Evolutionary conservation across 1,284 basidiomycete species (phyloP).

Genomic region (Naganishia cerealis): DNA sequence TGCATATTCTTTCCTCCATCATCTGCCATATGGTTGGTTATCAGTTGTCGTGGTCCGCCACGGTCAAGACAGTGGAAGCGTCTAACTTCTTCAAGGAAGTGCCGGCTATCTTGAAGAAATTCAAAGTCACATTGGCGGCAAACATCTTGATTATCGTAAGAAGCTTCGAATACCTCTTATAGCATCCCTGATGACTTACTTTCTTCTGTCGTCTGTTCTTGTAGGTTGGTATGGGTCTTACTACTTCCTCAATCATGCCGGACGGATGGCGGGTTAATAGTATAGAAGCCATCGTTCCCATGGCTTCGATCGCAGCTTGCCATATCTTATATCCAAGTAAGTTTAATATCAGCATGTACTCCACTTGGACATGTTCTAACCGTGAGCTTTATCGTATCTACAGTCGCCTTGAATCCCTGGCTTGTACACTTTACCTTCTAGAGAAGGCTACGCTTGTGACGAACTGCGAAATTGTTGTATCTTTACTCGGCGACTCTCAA

Average conservation of each 20-base stretch:
- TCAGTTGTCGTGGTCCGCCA: conserved; percentile 73
- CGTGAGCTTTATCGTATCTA: too few relatives aligned
- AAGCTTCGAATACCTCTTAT: neutral
- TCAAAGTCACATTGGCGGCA: conserved; percentile 65
- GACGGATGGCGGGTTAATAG: conserved; percentile 39
- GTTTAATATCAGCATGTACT: neutral
- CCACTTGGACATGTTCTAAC: too few relatives aligned
- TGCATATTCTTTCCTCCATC: conserved; percentile 70
- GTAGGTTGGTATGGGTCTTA: conserved; percentile 40
- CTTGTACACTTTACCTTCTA: conserved; percentile 57
- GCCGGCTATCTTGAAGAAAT: conserved; percentile 72
- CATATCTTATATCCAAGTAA: conserved; percentile 41
- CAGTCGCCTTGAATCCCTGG: conserved; percentile 25
- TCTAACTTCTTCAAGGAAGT: conserved; percentile 86
- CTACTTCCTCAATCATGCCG: conserved; percentile 38
- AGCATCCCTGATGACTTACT: neutral
- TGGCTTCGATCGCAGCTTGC: conserved; percentile 39
- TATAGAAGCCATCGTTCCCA: conserved; percentile 42
- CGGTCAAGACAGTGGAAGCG: conserved; percentile 63
- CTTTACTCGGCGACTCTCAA: neutral
- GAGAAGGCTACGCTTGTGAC: conserved; percentile 31
- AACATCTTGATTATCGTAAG: conserved; percentile 58
- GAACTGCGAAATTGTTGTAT: neutral
- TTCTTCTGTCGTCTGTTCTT: neutral
- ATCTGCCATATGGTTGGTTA: conserved; percentile 77